Conservation (phyloP, 768 basidiomycete genomes). For the Leccinum uliginosum region DNA sequence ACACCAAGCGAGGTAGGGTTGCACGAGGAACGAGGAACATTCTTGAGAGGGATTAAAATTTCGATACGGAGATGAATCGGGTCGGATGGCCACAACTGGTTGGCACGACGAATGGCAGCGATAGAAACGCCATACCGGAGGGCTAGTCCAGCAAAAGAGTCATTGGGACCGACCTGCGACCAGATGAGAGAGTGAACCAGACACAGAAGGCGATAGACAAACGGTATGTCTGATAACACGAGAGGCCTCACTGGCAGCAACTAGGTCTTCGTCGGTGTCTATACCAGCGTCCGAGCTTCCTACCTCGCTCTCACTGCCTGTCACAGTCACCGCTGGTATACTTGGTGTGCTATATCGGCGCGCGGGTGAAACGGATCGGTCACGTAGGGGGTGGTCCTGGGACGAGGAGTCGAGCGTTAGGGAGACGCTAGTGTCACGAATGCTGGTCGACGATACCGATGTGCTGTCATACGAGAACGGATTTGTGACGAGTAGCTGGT, state of each 20-base stretch:
- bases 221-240: conserved; percentile 14
- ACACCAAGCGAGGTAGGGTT: neutral
- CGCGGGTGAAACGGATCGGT: conserved; percentile 7
- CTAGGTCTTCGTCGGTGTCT: neutral
- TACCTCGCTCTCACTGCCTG: neutral
- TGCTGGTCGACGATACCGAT: neutral
- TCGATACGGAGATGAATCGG: conserved; percentile 82
- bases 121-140: conserved; percentile 86
- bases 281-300: neutral
- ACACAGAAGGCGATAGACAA: conserved; percentile 2
- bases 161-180: conserved; percentile 59
- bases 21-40: conserved; percentile 3
- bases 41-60: conserved; percentile 64
- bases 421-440: neutral
- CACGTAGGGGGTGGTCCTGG: conserved; percentile 16
- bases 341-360: neutral
- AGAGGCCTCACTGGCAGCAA: neutral
- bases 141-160: conserved; percentile 84
- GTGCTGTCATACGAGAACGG: conserved; percentile 9
- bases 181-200: neutral
- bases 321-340: neutral
- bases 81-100: conserved; percentile 93
- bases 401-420: neutral
- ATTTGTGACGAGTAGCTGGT: conserved; percentile 20
- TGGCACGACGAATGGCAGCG: conserved; percentile 77